Conservation (phyloP, 2,329 filamentous ascomycete species). For the Ceratocystis cacaofunesta region DNA sequence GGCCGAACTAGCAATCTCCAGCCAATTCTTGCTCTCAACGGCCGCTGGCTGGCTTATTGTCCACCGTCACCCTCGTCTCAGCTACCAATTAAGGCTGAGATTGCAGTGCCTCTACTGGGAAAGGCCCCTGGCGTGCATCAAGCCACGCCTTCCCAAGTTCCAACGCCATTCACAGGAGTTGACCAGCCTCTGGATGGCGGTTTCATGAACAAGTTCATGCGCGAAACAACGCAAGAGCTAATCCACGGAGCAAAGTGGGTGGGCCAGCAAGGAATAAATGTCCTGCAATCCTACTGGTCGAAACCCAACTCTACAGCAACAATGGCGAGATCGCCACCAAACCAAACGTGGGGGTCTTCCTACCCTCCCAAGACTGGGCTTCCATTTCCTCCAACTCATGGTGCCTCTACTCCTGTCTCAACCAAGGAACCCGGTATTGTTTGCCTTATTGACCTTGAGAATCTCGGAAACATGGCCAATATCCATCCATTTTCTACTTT, state of each 20-base stretch:
- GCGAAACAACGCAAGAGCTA: constrained; percentile 64
- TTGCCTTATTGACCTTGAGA: constrained; percentile 57
- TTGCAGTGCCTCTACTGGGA: constrained; percentile 40
- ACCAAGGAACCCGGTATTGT: constrained; percentile 57
- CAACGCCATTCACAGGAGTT: constrained; percentile 49
- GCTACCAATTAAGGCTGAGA: constrained; percentile 51
- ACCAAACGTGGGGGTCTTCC: constrained; percentile 31
- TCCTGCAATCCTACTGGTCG: constrained; percentile 72
- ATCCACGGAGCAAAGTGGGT: constrained; percentile 63
- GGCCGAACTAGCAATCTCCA: constrained; percentile 34
- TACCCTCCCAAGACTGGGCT: constrained; percentile 23
- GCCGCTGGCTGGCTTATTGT: constrained; percentile 65
- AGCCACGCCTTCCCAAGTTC: constrained; percentile 54
- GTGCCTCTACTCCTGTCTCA: constrained; percentile 40
- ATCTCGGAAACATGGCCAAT: constrained; percentile 36
- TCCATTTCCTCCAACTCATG: constrained; percentile 65
- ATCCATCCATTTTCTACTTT: constrained; percentile 57
- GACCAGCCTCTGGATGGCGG: constrained; percentile 60
- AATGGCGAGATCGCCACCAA: constrained; percentile 31
- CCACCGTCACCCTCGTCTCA: constrained; percentile 58
- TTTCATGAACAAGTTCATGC: constrained; percentile 60
- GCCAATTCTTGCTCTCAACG: constrained; percentile 53
- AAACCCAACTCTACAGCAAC: constrained; percentile 26
- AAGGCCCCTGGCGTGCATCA: constrained; percentile 43
- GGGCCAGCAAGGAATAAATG: constrained; percentile 60